Evolutionary conservation across 1,139 yeast species (phyloP), one percentile per base, ranked within the genome.

Genomic region (Taphrina communis): DNA sequence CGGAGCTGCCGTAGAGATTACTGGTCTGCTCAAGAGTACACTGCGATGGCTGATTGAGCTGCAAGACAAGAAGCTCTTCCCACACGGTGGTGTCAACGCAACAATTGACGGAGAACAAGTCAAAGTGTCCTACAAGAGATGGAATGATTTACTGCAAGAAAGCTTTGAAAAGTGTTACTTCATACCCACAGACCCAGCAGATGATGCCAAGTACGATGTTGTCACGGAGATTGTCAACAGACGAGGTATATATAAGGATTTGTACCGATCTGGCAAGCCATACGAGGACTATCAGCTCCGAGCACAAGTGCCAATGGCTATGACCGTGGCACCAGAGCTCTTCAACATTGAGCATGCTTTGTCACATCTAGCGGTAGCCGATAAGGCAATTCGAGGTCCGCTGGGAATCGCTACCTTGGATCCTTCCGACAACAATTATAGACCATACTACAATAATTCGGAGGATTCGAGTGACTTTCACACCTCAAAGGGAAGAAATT

Each of bases 1-100:
- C 78, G 99, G 99, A 56, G 97, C 97, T 1, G 97, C 97, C 1
- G 83, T 94, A 70, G 99, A 94, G 78, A 88, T 94, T 71, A 92
- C 86, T 75, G 99, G 98, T 0, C 81, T 94, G 72, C 80, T 94
- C 75, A 93, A 93, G 79, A 89, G 96, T 77, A 80, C 91, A 0
- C 80, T 94, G 74, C 81, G 97, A 72, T 94, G 91, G 84, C 93
- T 91, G 21, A 82, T 85, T 74, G 82, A 85, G 60, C 79, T 91
- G 72, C 78, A 85, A 62, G 75, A 78, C 9, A 75, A 82, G 55
- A 90, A 89, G 0, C 72, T 80, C 53, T 92, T 90, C 76, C 80
- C 83, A 31, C 83, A 84, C 73, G 75, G 74, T 52, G 62, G 73
- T 6, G 83, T 83, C 2, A 39, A 48, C 11, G 57, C 65, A 12